A percentile compares a stretch with the other conserved stretches of the same genome.
phyloP scores from a whole-genome alignment of 176 grass and related monocot species.

The Triticum turgidum region DNA sequence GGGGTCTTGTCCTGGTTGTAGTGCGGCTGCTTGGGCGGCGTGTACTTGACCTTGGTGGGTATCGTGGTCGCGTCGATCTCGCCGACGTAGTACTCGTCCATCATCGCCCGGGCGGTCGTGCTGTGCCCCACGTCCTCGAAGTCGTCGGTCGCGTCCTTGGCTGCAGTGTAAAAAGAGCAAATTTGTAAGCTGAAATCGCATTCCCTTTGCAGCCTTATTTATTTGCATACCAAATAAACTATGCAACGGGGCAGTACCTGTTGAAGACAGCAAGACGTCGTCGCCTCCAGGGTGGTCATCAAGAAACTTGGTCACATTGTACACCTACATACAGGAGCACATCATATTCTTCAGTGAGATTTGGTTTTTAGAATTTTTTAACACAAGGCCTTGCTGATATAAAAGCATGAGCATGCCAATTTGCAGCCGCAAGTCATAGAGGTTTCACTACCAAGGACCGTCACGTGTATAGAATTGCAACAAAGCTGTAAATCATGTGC shows the following conservation, averaged over 20 bases:
- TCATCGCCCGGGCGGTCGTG: constrained; percentile 66
- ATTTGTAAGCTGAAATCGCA: background rate
- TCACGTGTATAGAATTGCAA: background rate
- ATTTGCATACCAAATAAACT: background rate
- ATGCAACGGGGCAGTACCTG: constrained; percentile 51
- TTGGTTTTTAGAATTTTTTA: background rate
- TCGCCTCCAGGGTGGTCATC: constrained; percentile 99
- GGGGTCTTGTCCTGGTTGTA: constrained; percentile 93
- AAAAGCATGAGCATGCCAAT: too few relatives aligned
- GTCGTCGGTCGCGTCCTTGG: constrained; percentile 79
- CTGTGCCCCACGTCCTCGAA: constrained; percentile 77
- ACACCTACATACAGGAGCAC: constrained; percentile 57
- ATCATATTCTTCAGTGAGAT: background rate
- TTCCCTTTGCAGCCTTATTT: background rate
- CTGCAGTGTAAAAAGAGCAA: constrained; percentile 37
- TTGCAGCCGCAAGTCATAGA: background rate
- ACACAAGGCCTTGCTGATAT: too few relatives aligned
- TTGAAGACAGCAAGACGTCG: constrained; percentile 85
- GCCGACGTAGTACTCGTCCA: constrained; percentile 63
- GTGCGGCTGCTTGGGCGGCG: constrained; percentile 77
- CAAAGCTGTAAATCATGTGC: background rate
- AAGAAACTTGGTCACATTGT: constrained; percentile 95
- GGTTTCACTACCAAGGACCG: background rate
- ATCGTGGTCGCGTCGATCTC: constrained; percentile 69
- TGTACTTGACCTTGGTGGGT: constrained; percentile 86